Conservation (phyloP, 306 rosid species). For the Castanea mollissima region DNA sequence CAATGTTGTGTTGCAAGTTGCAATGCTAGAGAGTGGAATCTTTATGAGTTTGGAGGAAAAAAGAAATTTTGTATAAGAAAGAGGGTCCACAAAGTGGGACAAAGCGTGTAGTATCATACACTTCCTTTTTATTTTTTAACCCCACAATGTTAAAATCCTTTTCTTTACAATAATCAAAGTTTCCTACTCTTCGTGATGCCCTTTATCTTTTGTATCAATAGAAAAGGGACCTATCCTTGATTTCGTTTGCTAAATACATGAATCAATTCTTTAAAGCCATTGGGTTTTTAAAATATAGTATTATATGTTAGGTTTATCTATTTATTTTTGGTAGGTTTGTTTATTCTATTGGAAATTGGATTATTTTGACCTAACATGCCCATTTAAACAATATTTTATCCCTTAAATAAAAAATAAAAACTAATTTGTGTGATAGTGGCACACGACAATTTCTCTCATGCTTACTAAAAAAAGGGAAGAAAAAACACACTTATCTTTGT, state of each 20-base stretch:
- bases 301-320: background rate
- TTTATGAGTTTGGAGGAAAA: background rate
- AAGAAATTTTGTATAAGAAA: background rate
- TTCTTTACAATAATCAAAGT: conserved; percentile 1
- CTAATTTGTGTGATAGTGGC: conserved; percentile 11
- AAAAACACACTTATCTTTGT: conserved; percentile 22
- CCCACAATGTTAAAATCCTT: background rate
- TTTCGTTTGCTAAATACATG: conserved; percentile 17
- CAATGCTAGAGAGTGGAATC: conserved; percentile 3
- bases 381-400: conserved; percentile 14
- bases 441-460: conserved; percentile 31
- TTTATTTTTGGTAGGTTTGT: background rate
- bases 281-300: background rate
- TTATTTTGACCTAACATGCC: conserved; percentile 39
- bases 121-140: conserved; percentile 28
- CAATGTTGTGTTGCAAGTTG: background rate
- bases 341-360: conserved; percentile 31
- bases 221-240: background rate
- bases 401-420: background rate
- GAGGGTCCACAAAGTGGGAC: conserved; percentile 34
- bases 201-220: background rate
- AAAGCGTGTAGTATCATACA: conserved; percentile 29
- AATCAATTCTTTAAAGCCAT: conserved; percentile 5
- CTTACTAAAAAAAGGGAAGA: background rate
- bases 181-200: background rate